A percentile compares a stretch with the other conserved stretches of the same genome.
phyloP scores from a whole-genome alignment of 2,329 filamentous ascomycete species.

The Juglanconis oblonga region DNA sequence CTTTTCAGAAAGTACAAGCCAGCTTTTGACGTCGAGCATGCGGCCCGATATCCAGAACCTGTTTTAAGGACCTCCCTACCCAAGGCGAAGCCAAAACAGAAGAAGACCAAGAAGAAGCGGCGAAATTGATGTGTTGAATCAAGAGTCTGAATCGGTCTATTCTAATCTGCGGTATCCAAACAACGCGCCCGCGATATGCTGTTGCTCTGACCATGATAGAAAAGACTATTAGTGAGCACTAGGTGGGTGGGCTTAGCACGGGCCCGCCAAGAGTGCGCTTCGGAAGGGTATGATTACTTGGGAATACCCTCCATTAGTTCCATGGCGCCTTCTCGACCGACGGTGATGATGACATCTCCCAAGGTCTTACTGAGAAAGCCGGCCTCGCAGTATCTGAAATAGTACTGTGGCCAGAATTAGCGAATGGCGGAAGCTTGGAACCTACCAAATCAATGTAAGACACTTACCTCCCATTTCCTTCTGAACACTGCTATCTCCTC shows the following conservation, averaged over 20 bases:
- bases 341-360: conserved; percentile 70
- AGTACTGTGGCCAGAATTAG: conserved; percentile 49
- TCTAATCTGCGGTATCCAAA: background rate
- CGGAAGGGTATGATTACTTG: conserved; percentile 35
- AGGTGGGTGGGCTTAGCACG: conserved; percentile 5
- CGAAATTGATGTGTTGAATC: conserved; percentile 27
- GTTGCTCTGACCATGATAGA: background rate
- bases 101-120: conserved; percentile 39
- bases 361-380: conserved; percentile 70
- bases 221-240: background rate
- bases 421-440: background rate
- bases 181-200: background rate
- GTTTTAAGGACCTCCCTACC: conserved; percentile 15
- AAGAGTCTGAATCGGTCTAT: conserved; percentile 2
- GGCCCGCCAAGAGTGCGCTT: background rate
- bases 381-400: conserved; percentile 73
- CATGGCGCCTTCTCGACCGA: conserved; percentile 61
- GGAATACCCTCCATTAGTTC: conserved; percentile 71
- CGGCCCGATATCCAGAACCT: conserved; percentile 57
- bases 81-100: conserved; percentile 36
- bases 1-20: conserved; percentile 81
- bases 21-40: conserved; percentile 78
- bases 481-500: conserved; percentile 65
- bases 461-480: conserved; percentile 65
- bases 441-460: background rate